These are phyloP conservation scores for Williopsis jadinii DNA, from an alignment of 1,139 yeast genomes.

Conservation along the genomic window DNA sequence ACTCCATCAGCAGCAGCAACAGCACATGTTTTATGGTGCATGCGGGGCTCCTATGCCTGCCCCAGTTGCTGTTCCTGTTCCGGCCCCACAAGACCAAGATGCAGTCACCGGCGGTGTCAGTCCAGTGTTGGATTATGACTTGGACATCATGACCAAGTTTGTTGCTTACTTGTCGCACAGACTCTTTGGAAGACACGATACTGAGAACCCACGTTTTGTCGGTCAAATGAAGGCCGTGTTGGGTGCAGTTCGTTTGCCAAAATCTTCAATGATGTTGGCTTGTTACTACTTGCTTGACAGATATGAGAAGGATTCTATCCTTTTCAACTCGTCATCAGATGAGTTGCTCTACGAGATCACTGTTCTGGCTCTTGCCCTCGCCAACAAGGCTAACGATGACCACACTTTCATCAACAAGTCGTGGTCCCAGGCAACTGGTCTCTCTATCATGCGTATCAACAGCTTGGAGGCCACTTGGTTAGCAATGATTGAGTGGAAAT, in stretches of 20 bases:
- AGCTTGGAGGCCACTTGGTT: constrained; percentile 73
- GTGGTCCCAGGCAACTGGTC: constrained; percentile 93
- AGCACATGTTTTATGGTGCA: background rate
- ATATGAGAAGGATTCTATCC: constrained; percentile 27
- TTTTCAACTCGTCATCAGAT: constrained; percentile 26
- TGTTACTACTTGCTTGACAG: constrained; percentile 61
- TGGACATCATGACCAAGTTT: constrained; percentile 71
- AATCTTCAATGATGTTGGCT: constrained; percentile 71
- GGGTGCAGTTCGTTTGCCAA: constrained; percentile 85
- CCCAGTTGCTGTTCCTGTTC: constrained; percentile 3
- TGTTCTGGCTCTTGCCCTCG: constrained; percentile 68
- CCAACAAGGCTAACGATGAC: constrained; percentile 94
- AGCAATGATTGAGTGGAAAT: constrained; percentile 27
- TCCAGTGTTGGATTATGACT: constrained; percentile 70
- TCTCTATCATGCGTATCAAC: constrained; percentile 55
- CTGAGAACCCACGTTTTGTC: constrained; percentile 51
- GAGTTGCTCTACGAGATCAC: constrained; percentile 53
- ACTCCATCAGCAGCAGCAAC: background rate
- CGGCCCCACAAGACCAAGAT: constrained; percentile 7
- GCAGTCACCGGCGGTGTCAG: constrained; percentile 65
- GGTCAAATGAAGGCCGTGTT: constrained; percentile 61
- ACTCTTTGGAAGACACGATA: constrained; percentile 34
- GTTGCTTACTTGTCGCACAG: constrained; percentile 55
- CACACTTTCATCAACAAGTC: constrained; percentile 92
- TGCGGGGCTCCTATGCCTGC: background rate